Percentiles rank a stretch among this genome's conserved stretches.
phyloP scores from a whole-genome alignment of 2,329 filamentous ascomycete species.

The Penicillium thymicola region DNA sequence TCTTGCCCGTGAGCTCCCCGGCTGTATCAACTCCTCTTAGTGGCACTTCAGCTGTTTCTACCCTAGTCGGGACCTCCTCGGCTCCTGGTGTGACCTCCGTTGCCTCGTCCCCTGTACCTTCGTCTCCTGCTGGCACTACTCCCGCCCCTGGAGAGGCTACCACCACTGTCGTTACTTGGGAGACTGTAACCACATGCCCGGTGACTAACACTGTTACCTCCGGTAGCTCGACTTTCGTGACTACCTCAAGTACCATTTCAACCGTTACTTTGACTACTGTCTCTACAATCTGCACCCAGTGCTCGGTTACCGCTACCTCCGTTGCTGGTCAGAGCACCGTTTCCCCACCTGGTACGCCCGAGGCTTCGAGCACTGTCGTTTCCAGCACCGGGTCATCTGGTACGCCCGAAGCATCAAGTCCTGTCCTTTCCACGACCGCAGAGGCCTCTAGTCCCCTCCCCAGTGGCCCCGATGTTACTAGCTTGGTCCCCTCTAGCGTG shows the following conservation, averaged over 20 bases:
- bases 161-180: conserved; percentile 29
- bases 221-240: conserved; percentile 44
- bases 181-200: conserved; percentile 32
- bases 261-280: conserved; percentile 37
- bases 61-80: background rate
- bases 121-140: background rate
- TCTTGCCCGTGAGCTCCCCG: background rate
- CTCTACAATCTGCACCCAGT: conserved; percentile 25
- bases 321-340: background rate
- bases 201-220: conserved; percentile 38
- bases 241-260: conserved; percentile 57
- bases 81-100: background rate
- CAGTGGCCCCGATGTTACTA: background rate
- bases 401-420: background rate
- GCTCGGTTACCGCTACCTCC: conserved; percentile 15
- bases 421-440: background rate
- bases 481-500: background rate
- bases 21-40: background rate
- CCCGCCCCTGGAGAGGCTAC: conserved; percentile 1
- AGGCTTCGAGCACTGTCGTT: background rate
- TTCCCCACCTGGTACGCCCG: background rate
- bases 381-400: background rate
- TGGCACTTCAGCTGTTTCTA: background rate
- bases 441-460: background rate
- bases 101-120: background rate